Percentiles rank a stretch among this genome's conserved stretches.
Evolutionary conservation across 192 early-diverging fungal species (phyloP).

Genomic region (Endogone sp.): DNA sequence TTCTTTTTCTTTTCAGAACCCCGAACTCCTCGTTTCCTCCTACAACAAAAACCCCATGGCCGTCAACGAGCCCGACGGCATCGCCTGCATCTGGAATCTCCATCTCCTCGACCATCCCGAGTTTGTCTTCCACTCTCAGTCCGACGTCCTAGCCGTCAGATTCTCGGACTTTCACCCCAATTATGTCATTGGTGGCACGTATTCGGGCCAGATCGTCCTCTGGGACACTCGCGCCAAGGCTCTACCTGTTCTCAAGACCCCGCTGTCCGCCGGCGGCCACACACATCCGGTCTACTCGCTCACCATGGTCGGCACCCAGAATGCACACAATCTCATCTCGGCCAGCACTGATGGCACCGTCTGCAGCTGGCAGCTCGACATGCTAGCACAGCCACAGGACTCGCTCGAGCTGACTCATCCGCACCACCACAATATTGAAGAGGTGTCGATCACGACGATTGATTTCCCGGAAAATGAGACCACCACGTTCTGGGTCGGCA

Average conservation of each 20-base stretch:
- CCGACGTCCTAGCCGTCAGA: slow-evolving; percentile 82
- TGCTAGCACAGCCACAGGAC: slow-evolving; percentile 92
- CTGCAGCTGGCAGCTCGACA: slow-evolving; percentile 98
- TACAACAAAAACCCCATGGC: slow-evolving; percentile 90
- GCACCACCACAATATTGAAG: slow-evolving; percentile 79
- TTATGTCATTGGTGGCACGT: slow-evolving; percentile 91
- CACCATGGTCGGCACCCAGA: slow-evolving; percentile 88
- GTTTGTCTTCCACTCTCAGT: slow-evolving; percentile 83
- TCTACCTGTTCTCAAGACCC: slow-evolving; percentile 88
- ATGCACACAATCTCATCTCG: slow-evolving; percentile 90
- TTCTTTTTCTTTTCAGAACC: too few relatives aligned
- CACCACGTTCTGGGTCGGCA: slow-evolving; percentile 90
- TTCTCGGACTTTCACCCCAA: slow-evolving; percentile 95
- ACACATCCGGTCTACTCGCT: slow-evolving; percentile 94
- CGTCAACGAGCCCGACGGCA: slow-evolving; percentile 88
- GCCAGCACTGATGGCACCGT: slow-evolving; percentile 95
- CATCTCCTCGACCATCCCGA: slow-evolving; percentile 87
- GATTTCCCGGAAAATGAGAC: slow-evolving; percentile 94
- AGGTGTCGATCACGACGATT: slow-evolving; percentile 87
- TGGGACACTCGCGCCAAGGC: slow-evolving; percentile 97
- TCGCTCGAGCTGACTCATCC: slow-evolving; percentile 73
- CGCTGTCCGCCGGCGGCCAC: slow-evolving; percentile 88
- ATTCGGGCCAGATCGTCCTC: slow-evolving; percentile 94
- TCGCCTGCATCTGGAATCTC: slow-evolving; percentile 93
- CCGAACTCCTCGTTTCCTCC: slow-evolving; percentile 85